These are phyloP conservation scores for Solanum piurae DNA, from an alignment of 257 asterid species.

Conservation along the genomic window DNA sequence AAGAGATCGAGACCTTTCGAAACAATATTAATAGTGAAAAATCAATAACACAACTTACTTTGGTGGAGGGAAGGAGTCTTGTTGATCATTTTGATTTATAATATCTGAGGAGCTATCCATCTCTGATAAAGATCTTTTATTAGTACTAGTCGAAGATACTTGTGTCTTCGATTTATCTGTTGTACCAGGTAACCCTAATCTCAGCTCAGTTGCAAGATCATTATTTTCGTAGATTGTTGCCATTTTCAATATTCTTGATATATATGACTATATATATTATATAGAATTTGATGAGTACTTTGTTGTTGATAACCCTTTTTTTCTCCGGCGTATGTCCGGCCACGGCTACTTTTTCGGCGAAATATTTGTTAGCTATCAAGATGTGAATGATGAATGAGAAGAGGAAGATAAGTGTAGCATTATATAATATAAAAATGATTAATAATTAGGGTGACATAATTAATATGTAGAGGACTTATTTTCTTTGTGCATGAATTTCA, in stretches of 20 bases:
- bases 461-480: slow-evolving; percentile 28
- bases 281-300: background rate
- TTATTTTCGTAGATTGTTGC: background rate
- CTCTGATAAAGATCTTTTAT: background rate
- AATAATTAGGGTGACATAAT: slow-evolving; percentile 8
- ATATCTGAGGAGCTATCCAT: background rate
- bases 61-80: background rate
- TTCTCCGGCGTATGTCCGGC: background rate
- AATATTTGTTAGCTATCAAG: background rate
- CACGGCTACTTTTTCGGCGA: background rate
- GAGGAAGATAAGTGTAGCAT: background rate
- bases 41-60: background rate
- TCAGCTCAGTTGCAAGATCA: background rate
- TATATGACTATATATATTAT: background rate
- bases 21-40: background rate
- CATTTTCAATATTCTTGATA: background rate
- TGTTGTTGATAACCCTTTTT: background rate
- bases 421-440: background rate
- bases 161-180: background rate
- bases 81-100: background rate
- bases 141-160: background rate
- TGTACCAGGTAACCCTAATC: background rate
- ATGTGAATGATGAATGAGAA: background rate
- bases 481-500: slow-evolving; percentile 40
- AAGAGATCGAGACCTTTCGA: background rate